Evolutionary conservation across 441 rosid species (phyloP), one percentile per base, ranked within the genome.

Genomic region (Manihot esculenta): DNA sequence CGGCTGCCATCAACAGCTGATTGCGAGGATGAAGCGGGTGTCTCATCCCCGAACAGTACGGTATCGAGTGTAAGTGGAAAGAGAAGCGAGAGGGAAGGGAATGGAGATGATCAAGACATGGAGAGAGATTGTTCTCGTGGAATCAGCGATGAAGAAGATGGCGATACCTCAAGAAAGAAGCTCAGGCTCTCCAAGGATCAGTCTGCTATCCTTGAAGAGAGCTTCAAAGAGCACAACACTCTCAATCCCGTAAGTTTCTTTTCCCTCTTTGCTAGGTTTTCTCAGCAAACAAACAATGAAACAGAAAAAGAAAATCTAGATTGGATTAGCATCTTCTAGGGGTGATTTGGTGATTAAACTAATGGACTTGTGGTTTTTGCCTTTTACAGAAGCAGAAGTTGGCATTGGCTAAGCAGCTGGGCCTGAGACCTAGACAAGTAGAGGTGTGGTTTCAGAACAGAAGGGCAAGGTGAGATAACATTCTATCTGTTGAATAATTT

Each of bases 391-490:
- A 87, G 76, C 98, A 92, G 67, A 95, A 92, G 77, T 21, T 79
- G 82, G 95, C 90, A 0, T 77, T 95, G 88, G 97, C 98, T 23
- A 87, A 88, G 84, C 95, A 93, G 80, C 80, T 95, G 64, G 95
- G 98, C 13, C 84, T 95, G 68, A 79, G 88, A 60, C 84, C 98
- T 0, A 84, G 99, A 71, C 99, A 95, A 73, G 96, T 95, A 56
- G 99, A 95, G 81, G 99, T 95, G 61, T 95, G 99, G 99, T 95
- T 95, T 79, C 99, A 95, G 77, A 95, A 95, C 87, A 80, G 99
- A 74, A 83, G 99, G 83, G 99, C 99, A 62, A 91, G 98, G 99
- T 92, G 66, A 81, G 89, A 56, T 3, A 63, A 42, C 60, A 35
- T 5, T 21, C 0, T 0, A 7, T 60, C 17, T 23, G 49, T 6